Percentiles rank a stretch among this genome's conserved stretches.
phyloP scores from a whole-genome alignment of 192 early-diverging fungal species.

The Ambispora gerdemannii region DNA sequence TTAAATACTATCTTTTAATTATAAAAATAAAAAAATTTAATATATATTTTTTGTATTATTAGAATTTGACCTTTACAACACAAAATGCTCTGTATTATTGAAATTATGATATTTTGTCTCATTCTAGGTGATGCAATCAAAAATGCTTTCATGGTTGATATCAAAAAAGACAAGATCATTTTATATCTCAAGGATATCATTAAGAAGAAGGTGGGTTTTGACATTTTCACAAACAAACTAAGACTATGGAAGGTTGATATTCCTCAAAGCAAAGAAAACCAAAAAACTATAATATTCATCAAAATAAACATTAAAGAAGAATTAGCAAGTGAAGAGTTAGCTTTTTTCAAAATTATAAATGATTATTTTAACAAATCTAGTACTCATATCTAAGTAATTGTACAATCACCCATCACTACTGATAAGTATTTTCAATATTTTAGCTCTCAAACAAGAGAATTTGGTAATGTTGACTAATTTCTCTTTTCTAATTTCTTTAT shows the following conservation, averaged over 20 bases:
- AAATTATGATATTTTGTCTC: no score
- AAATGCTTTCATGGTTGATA: conserved; percentile 3
- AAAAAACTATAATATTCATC: not conserved
- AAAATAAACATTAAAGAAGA: not conserved
- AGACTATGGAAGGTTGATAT: conserved; percentile 21
- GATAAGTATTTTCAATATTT: conserved; percentile 6
- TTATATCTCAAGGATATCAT: not conserved
- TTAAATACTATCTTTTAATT: no score
- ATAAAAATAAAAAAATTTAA: no score
- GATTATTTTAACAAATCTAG: not conserved
- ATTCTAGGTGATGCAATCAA: not conserved
- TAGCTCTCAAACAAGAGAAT: conserved; percentile 9
- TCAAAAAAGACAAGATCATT: not conserved
- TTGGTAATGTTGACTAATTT: no score
- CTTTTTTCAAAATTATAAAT: not conserved
- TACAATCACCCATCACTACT: not conserved
- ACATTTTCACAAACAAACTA: conserved; percentile 2
- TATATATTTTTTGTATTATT: no score
- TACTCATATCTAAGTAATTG: not conserved
- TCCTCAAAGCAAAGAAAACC: conserved; percentile 2
- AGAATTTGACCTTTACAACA: no score
- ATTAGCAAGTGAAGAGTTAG: not conserved
- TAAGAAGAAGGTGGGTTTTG: not conserved
- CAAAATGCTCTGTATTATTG: no score
- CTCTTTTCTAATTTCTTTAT: no score